Base-by-base conservation (phyloP, 2,329 filamentous ascomycete genomes). In the Botrytis medusae region DNA sequence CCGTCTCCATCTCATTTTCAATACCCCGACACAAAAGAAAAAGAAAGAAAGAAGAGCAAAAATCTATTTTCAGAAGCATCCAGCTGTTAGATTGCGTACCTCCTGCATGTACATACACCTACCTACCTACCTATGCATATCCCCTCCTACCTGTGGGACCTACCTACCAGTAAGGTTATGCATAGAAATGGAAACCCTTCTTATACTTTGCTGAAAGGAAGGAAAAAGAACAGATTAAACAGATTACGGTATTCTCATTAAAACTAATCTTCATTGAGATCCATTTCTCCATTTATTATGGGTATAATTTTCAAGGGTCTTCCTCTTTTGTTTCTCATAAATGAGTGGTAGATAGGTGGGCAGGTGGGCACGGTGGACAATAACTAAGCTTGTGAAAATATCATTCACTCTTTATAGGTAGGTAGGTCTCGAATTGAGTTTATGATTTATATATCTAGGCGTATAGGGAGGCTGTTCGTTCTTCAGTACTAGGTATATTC, bases 51-150 rank as follows among this genome's bases (percentile, higher is more conserved):
- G 37, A 37, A 37, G 34, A 16, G 12, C n/a, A 54, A 29, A 48
- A 46, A 25, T 64, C 62, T 64, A 64, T 64, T 48, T 64, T 64
- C 42, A 46, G 62, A 34, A 64, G 6, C 62, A 54, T 29, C 46
- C 32, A 69, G 32, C 20, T 57, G 22, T 69, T 40, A 7, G 8
- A 69, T 69, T 69, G 46, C 32, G 40, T 29, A 37, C 32, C 51
- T 51, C 8, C 29, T 54, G 51, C 51, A 54, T 29, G 25, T 14
- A 57, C 44, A 22, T 44, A 44, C 29, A 16, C 12, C 25, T n/a
- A n/a, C n/a, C n/a, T n/a, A n/a, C 37, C 48, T 51, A 51, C 20
- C 32, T 37, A n/a, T 54, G 20, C 32, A 61, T n/a, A 22, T 16
- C 46, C 34, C 29, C n/a, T 42, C 60, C 18, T 18, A 22, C 57